Conservation (phyloP, 192 early-diverging fungal species). For the Lobosporangium transversale region DNA sequence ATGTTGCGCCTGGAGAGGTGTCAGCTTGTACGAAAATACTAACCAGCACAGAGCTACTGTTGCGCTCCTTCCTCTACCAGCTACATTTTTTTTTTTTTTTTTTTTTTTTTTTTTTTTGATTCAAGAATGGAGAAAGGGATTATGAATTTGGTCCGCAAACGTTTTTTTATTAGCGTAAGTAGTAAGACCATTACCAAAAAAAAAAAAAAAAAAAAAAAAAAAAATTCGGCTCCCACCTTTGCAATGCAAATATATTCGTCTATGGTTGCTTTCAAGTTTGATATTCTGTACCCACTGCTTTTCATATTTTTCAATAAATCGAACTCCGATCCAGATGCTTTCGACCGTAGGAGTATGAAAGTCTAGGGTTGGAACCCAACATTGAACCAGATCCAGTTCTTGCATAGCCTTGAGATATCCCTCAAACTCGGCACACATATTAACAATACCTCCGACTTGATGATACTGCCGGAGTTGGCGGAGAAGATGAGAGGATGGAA, state of each 20-base stretch:
- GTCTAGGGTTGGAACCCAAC: conserved; percentile 55
- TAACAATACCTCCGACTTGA: conserved; percentile 41
- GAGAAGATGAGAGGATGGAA: conserved; percentile 23
- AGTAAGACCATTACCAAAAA: too few species aligned
- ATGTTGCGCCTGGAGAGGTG: conserved; percentile 22
- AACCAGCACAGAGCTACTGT: conserved; percentile 49
- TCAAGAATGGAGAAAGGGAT: background rate
- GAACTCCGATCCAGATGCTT: conserved; percentile 37
- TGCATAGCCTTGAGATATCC: conserved; percentile 51
- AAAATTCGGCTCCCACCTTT: too few species aligned
- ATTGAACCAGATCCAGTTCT: conserved; percentile 52
- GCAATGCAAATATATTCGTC: conserved; percentile 54
- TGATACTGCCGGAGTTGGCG: conserved; percentile 9
- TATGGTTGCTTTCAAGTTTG: background rate
- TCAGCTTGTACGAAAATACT: conserved; percentile 24
- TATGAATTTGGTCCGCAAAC: background rate
- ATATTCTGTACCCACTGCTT: background rate
- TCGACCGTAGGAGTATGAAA: conserved; percentile 53
- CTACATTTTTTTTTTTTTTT: background rate
- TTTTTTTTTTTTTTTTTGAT: background rate
- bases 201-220: too few species aligned
- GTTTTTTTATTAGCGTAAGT: too few species aligned
- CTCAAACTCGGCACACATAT: conserved; percentile 62
- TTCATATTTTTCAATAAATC: conserved; percentile 35
- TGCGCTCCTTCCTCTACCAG: conserved; percentile 49